These are phyloP conservation scores for Ophiognomonia clavigignenti-juglandacearum DNA, from an alignment of 2,329 filamentous ascomycete species.

Conservation along the genomic window DNA sequence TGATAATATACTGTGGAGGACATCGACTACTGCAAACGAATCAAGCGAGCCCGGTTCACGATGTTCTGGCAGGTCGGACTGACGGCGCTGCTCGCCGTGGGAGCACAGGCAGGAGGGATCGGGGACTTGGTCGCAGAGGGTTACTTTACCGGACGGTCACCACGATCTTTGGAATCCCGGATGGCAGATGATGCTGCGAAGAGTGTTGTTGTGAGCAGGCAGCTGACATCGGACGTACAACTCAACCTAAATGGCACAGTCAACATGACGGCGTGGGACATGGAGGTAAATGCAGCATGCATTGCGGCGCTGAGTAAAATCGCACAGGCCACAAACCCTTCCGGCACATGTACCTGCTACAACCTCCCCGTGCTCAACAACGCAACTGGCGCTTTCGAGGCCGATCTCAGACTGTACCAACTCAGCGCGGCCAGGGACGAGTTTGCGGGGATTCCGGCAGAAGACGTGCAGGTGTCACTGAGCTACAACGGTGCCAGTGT, in stretches of 20 bases:
- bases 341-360: slow-evolving; percentile 77
- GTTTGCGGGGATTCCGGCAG: slow-evolving; percentile 46
- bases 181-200: slow-evolving; percentile 24
- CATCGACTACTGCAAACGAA: no score
- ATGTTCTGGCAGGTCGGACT: slow-evolving; percentile 34
- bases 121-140: slow-evolving; percentile 22
- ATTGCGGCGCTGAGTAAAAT: slow-evolving; percentile 49
- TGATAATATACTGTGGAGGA: not conserved
- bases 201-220: slow-evolving; percentile 18
- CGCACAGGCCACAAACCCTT: slow-evolving; percentile 61
- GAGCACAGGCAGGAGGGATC: slow-evolving; percentile 30
- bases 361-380: slow-evolving; percentile 70
- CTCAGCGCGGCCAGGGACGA: slow-evolving; percentile 53
- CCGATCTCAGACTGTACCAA: slow-evolving; percentile 71
- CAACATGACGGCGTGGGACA: slow-evolving; percentile 54
- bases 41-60: no score
- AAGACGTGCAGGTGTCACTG: slow-evolving; percentile 51
- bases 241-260: slow-evolving; percentile 39
- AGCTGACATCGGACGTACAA: slow-evolving; percentile 23
- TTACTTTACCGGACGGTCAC: slow-evolving; percentile 19
- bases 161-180: slow-evolving; percentile 22
- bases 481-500: slow-evolving; percentile 51
- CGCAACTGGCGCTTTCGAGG: slow-evolving; percentile 65
- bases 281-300: slow-evolving; percentile 55
- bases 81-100: slow-evolving; percentile 30